Evolutionary conservation across 148 eudicot genomes (phyloP).

Genomic region (Pouteria glomerata): DNA sequence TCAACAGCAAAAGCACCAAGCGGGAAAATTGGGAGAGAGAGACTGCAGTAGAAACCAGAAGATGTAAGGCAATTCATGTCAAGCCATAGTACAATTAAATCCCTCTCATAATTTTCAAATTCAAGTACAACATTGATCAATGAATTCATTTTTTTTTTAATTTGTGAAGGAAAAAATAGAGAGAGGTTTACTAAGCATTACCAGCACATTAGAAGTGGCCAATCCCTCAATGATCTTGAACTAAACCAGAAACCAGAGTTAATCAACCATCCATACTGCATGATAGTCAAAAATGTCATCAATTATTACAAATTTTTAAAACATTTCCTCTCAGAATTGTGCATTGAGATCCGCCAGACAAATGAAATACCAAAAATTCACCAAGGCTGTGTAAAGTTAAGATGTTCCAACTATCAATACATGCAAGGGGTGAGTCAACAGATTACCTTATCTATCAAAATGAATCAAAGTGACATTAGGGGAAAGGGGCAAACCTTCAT

Average conservation of each 20-base stretch:
- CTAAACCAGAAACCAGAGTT: slow-evolving; percentile 89
- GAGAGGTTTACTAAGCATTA: slow-evolving; percentile 28
- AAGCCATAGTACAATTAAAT: slow-evolving; percentile 8
- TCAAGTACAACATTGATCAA: not conserved
- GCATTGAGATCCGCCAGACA: not conserved
- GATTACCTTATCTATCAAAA: not conserved
- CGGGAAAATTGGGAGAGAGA: slow-evolving; percentile 67
- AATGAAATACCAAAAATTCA: not conserved
- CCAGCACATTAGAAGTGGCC: slow-evolving; percentile 98
- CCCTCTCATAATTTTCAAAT: not conserved
- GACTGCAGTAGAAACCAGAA: slow-evolving; percentile 39
- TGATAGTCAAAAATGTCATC: slow-evolving; percentile 9
- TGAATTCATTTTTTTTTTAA: not conserved
- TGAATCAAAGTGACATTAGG: not conserved
- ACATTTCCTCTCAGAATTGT: not conserved
- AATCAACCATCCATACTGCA: slow-evolving; percentile 94
- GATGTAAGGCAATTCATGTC: not conserved
- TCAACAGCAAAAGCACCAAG: slow-evolving; percentile 73
- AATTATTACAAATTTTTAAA: not conserved
- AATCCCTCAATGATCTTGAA: slow-evolving; percentile 81
- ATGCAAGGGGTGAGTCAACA: not conserved
- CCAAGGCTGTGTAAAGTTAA: not conserved
- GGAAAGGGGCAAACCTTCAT: slow-evolving; percentile 61
- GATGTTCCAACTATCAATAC: not conserved
- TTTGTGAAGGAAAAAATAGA: not conserved